These are phyloP conservation scores for Huntiella abstrusa DNA, from an alignment of 2,329 filamentous ascomycete genomes.

Conservation along the genomic window DNA sequence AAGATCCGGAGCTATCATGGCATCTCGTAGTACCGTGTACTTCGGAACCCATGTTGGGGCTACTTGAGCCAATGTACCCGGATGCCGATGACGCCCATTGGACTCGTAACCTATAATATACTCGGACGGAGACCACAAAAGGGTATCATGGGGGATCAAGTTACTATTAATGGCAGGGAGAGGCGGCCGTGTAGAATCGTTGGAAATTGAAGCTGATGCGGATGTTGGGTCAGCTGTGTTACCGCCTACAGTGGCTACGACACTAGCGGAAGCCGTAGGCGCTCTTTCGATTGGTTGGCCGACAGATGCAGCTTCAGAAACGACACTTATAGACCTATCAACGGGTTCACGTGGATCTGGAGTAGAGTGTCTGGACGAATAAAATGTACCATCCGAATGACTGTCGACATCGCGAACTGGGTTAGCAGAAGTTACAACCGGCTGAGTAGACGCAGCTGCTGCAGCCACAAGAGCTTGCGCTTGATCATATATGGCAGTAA, in stretches of 20 bases:
- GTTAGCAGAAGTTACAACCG: conserved; percentile 33
- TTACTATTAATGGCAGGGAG: conserved; percentile 9
- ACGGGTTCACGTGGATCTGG: conserved; percentile 27
- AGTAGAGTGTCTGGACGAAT: conserved; percentile 85
- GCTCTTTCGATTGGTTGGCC: conserved; percentile 4
- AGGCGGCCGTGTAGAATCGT: conserved; percentile 4
- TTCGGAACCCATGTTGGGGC: no score
- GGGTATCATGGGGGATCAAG: conserved; percentile 7
- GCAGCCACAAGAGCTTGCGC: conserved; percentile 49
- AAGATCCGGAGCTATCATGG: no score
- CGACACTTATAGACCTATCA: conserved; percentile 8
- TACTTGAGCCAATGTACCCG: no score
- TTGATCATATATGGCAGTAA: conserved; percentile 53
- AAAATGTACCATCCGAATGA: conserved; percentile 60
- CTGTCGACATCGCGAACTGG: conserved; percentile 7
- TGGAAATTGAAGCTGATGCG: conserved; percentile 3
- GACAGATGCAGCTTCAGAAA: conserved; percentile 9
- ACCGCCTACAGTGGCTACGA: background rate
- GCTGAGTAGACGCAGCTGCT: conserved; percentile 6
- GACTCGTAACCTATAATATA: conserved; percentile 4
- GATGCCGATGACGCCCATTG: no score
- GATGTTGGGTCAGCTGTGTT: conserved; percentile 1
- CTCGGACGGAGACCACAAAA: conserved; percentile 1
- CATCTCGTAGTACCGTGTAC: no score
- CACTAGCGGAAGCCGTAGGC: background rate